Conservation (phyloP, 441 rosid species). For the Macaranga tanarius region DNA sequence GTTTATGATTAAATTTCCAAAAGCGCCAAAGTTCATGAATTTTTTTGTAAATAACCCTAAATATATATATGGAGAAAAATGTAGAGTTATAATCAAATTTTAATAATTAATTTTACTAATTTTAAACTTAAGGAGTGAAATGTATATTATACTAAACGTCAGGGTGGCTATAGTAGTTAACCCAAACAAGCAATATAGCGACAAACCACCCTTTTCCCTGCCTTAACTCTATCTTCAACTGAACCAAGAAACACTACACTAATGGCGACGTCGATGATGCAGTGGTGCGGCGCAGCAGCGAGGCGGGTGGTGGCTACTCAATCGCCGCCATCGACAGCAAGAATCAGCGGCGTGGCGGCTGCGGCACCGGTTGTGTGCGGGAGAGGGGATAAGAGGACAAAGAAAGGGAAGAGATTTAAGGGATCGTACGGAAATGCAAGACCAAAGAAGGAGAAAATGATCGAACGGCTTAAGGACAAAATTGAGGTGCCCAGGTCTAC, state of each 20-base stretch:
- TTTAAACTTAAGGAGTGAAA: too few relatives aligned
- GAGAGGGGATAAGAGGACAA: conserved; percentile 89
- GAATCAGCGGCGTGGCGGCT: conserved; percentile 25
- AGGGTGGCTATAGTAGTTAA: not conserved
- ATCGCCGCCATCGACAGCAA: conserved; percentile 20
- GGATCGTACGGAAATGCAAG: conserved; percentile 86
- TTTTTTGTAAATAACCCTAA: too few relatives aligned
- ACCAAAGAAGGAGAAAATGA: conserved; percentile 92
- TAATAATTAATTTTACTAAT: too few relatives aligned
- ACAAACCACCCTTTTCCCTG: not conserved
- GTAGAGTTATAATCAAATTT: too few relatives aligned
- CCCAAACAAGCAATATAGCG: not conserved
- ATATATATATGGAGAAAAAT: too few relatives aligned
- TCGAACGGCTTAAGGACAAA: conserved; percentile 81
- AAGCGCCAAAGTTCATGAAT: too few relatives aligned
- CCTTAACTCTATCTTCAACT: not conserved
- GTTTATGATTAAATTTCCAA: too few relatives aligned
- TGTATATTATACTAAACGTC: too few relatives aligned
- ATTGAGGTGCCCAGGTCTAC: conserved; percentile 93
- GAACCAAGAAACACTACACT: not conserved
- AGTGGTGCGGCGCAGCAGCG: conserved; percentile 62
- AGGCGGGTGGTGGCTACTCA: conserved; percentile 44
- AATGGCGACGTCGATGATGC: conserved; percentile 65
- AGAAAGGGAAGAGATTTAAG: conserved; percentile 87
- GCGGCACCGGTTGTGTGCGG: conserved; percentile 66